Base-by-base conservation (phyloP, 345 rosid species). In the Conringia planisiliqua region DNA sequence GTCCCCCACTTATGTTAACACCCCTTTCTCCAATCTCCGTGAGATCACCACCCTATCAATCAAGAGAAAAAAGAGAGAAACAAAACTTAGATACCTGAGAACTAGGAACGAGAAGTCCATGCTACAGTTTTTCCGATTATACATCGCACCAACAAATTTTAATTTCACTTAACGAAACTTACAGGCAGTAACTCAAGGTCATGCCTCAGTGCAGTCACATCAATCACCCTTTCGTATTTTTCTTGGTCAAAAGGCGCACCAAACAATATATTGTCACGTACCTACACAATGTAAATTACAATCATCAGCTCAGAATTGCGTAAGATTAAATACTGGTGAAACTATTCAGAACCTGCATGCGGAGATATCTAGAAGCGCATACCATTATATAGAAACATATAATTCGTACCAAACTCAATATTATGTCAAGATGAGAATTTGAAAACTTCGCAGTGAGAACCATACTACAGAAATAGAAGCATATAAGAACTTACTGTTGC, bases 1-100 rank as follows among this genome's bases (percentile, higher is more conserved):
- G 99, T 74, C 99, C 99, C 80, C 99, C 99, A 78, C 99, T 95
- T 64, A 95, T 95, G 81, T 92, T 95, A 44, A 95, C 99, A 61
- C 99, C 99, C 84, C 99, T 92, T 83, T 95, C 99, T 77, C 99
- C 99, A 82, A 95, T 95, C 94, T 95, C 99, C 4, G 99, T 95
- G 48, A 95, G 91, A 87, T 95, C 99, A 79, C 97, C 98, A 27
- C 99, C 99, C 99, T 95, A 71, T 36, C 58, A 81, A 76, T 71
- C 70, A 84, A 36, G 76, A 64, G 81, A 20, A 74, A 44, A 48
- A 76, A 55, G 35, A 64, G 6, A 22, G 68, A 48, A 67, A 75
- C 42, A 60, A 78, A 22, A 68, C 62, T 68, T 54, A 66, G 69
- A 40, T 44, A 63, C 61, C 7, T 18, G 46, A 70, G 54, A 64